Evolutionary conservation across 2,329 filamentous ascomycete genomes (phyloP).

Genomic region (Pyrenophora tritici-repentis): DNA sequence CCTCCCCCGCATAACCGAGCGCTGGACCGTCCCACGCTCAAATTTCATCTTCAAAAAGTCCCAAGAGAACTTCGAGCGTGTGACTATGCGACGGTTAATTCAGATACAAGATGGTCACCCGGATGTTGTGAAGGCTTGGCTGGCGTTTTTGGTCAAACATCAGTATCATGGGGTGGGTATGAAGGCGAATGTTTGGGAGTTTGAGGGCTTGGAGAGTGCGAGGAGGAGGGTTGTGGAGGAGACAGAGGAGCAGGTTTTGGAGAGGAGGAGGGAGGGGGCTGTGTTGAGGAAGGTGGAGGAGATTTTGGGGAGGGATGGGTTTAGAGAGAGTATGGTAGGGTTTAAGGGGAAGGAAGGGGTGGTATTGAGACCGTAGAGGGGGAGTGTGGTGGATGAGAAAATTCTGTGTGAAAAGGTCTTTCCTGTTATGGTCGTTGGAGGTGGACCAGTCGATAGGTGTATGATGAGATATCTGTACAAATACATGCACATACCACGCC

Average conservation of each 20-base stretch:
- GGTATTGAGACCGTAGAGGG: constrained; percentile 29
- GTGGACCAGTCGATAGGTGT: too few relatives aligned
- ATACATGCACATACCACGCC: too few relatives aligned
- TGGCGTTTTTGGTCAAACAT: constrained; percentile 89
- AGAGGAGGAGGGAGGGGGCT: constrained; percentile 36
- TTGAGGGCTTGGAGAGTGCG: constrained; percentile 64
- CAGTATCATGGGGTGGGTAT: constrained; percentile 96
- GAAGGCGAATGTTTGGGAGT: constrained; percentile 98
- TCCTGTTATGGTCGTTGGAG: not conserved
- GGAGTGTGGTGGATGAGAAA: too few relatives aligned
- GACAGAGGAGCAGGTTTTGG: constrained; percentile 32
- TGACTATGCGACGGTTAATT: constrained; percentile 82
- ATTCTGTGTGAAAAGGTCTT: too few relatives aligned
- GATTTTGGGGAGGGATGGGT: constrained; percentile 37
- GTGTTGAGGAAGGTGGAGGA: constrained; percentile 45
- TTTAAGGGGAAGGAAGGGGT: constrained; percentile 22
- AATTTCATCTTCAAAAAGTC: constrained; percentile 97
- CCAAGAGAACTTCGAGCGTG: constrained; percentile 96
- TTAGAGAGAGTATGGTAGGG: constrained; percentile 40
- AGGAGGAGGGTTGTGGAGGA: constrained; percentile 36
- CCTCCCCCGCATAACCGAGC: constrained; percentile 82
- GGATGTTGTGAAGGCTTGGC: constrained; percentile 87
- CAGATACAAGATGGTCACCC: constrained; percentile 92
- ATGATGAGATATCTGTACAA: too few relatives aligned
- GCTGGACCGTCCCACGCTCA: constrained; percentile 89